Evolutionary conservation across 352 stramenopile genomes (phyloP).

Genomic region (Thraustochytrium sp.): DNA sequence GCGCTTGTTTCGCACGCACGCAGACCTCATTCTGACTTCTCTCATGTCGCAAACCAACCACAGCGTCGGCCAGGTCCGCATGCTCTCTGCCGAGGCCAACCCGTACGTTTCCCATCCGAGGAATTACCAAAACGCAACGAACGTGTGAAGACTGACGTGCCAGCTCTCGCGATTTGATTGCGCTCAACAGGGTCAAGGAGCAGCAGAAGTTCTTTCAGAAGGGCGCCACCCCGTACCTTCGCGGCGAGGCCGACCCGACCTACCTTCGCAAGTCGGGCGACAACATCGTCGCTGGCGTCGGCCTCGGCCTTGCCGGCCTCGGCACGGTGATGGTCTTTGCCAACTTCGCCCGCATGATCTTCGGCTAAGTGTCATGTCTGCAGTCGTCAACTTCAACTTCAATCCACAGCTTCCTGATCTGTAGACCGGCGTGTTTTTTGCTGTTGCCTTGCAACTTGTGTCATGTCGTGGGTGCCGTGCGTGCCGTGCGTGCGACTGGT

Average conservation of each 20-base stretch:
- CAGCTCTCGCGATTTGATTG: neutral
- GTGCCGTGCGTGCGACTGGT: too few relatives aligned
- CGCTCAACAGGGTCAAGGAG: slow-evolving; percentile 14
- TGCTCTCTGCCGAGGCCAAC: neutral
- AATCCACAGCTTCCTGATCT: neutral
- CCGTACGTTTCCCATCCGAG: neutral
- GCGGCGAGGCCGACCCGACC: slow-evolving; percentile 42
- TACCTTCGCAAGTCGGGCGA: slow-evolving; percentile 32
- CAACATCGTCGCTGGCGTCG: neutral
- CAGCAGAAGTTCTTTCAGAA: slow-evolving; percentile 41
- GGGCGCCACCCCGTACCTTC: slow-evolving; percentile 42
- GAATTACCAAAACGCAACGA: neutral
- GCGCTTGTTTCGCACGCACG: neutral
- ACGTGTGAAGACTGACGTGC: neutral
- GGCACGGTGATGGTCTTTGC: neutral
- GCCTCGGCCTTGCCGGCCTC: neutral
- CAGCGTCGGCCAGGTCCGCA: neutral
- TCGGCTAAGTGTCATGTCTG: neutral
- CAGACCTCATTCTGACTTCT: neutral
- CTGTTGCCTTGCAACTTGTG: too few relatives aligned
- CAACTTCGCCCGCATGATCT: slow-evolving; percentile 20
- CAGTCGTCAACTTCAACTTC: too few relatives aligned
- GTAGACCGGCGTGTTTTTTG: too few relatives aligned
- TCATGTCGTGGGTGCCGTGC: too few relatives aligned
- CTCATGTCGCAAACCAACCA: neutral